Base-by-base conservation (phyloP, 345 rosid genomes). In the Pelargonium nanum region DNA sequence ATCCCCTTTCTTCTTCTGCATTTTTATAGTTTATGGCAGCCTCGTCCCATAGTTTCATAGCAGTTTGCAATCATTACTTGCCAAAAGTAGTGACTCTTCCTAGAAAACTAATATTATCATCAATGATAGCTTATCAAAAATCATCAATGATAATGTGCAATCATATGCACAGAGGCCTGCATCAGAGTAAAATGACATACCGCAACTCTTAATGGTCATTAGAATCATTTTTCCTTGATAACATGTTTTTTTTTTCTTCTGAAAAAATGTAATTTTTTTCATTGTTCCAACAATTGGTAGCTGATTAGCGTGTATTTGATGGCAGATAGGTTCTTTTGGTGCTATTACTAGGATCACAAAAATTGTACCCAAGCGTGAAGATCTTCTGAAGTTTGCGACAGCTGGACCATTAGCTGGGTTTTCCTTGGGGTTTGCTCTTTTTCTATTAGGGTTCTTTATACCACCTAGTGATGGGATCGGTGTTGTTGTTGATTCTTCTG, bases 271-370 rank as follows among this genome's bases (percentile, higher is more conserved):
- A 9, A 40, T 12, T 2, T 17, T 9, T 40, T 40, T 40, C 15
- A 12, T 40, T 12, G 9, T 40, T 40, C 16, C 48, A 40, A 40
- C 13, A 40, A 40, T 9, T 40, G 48, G 62, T 2, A 26, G 62
- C 80, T 80, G 66, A 70, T 76, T 74, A 66, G 57, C 68, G n/a
- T 70, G 61, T 67, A 9, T 69, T 84, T 75, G 83, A 65, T 78
- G 87, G 91, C 95, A 92, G 97, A 87, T 87, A 87, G 97, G 97
- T 76, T 92, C 95, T 62, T 92, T 89, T 73, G 98, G 98, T 70
- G 91, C 93, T 61, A 87, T 89, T 66, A 89, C 98, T 24, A 85
- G 98, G 75, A 87, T 89, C 24, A 75, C 65, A 68, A 92, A 75
- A 63, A 92, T 89, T 30, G 95, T 92, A 12, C 55, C 84, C 64